Evolutionary conservation across 306 rosid species (phyloP), one percentile per base, ranked within the genome.

Genomic region (Lotus japonicus): DNA sequence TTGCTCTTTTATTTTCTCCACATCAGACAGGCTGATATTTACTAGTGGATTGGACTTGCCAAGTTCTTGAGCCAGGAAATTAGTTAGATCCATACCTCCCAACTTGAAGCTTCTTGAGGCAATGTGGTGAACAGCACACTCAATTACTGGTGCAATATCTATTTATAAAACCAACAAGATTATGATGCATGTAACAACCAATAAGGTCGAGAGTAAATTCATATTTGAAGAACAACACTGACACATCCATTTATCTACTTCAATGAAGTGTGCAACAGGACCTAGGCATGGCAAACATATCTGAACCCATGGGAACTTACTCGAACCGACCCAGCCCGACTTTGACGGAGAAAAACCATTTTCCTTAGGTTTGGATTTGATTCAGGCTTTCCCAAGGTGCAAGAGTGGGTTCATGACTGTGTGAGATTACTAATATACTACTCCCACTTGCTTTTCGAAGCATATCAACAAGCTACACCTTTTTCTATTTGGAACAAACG

Each of bases 41-140:
- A 84, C 87, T 51, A 18, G 64, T 5, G 90, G 96, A 72, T 89
- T 84, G 58, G 92, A 83, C 67, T 83, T 92, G 42, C 90, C 86
- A 57, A 92, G 95, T 78, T 92, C 98, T 82, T 77, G 84, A 73
- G 90, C 89, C 61, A 92, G 85, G 79, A 92, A 78, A 72, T 83
- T 84, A n/a, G 96, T 87, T 75, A 92, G 82, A 80, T 92, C 98
- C 35, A 57, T 45, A 23, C 98, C 98, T 79, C 98, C 96, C 68
- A 89, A 66, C 79, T 92, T 95, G 76, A 92, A 86, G 81, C 98
- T 87, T 80, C 89, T 85, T 2, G 92, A 89, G 38, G 89, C 98
- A 70, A 87, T 92, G 81, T 87, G 98, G 76, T 92, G 98, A 78
- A 92, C 96, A 9, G 96, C 98, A 77, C 98, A 96, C 84, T 89